Base-by-base conservation (phyloP, 805 yeast species). In the Debaryomyces hansenii region DNA sequence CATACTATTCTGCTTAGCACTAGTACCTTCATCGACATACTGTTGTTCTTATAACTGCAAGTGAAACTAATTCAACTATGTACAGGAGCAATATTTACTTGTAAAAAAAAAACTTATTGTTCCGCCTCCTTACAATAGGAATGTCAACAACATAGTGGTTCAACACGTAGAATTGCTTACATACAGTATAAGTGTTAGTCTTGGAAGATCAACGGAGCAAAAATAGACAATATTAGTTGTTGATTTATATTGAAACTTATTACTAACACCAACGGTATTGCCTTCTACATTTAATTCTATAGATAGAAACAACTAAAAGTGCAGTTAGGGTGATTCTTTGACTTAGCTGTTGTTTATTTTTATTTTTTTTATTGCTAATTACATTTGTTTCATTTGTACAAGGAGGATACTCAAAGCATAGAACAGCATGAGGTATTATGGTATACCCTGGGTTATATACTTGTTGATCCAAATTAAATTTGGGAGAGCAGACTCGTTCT, bases 401-500 rank as follows among this genome's bases (percentile, higher is more conserved):
- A 24, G 27, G 27, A 24, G 27, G 27, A 24, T 7, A 24, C 27
- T 9, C 27, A 24, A 24, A 24, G 4, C 27, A 24, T 24, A 24
- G 27, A 24, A 24, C 16, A 37, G 28, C 18, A 37, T 24, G 40
- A 16, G 29, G 15, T 11, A 14, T 10, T 10, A 20, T 24, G 29
- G 40, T n/a, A 14, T 37, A 20, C 24, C 28, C 16, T 35, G 24
- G 38, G 15, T 36, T 36, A 14, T 37, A 15, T 31, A 9, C 12
- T 29, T 41, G 38, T 24, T 36, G 34, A 15, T 37, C 5, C 33
- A 39, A n/a, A 5, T 39, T 14, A 28, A 27, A 4, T n/a, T 5
- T 16, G 42, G 27, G 28, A n/a, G 20, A 34, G 44, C 41, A 14
- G 45, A 29, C 16, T 27, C 43, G 20, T 59, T 51, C 41, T 16